A percentile compares a stretch with the other conserved stretches of the same genome.
phyloP scores from a whole-genome alignment of 78 protist genomes.

The Guillardia theta region DNA sequence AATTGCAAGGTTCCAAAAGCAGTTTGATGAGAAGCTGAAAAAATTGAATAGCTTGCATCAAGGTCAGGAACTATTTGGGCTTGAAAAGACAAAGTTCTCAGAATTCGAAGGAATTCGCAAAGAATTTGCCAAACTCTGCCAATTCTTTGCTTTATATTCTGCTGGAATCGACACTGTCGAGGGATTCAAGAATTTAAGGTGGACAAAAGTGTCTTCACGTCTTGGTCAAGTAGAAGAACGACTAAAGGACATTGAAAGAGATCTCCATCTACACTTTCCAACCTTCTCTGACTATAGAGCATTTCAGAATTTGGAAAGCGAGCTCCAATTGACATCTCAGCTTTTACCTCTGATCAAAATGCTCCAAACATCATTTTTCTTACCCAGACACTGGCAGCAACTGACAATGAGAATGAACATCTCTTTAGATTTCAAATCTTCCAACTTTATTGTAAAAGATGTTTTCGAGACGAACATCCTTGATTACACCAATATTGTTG shows the following conservation, averaged over 20 bases:
- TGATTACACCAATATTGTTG: slow-evolving; percentile 14
- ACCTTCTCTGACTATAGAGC: no score
- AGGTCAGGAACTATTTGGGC: background rate
- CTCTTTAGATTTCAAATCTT: background rate
- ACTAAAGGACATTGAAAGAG: no score
- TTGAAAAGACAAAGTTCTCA: background rate
- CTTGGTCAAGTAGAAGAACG: background rate
- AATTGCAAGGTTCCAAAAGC: background rate
- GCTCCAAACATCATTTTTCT: no score
- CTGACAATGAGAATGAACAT: background rate
- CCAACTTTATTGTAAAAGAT: background rate
- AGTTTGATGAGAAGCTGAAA: background rate
- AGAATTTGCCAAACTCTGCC: background rate
- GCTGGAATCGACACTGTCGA: background rate
- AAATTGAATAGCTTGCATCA: background rate
- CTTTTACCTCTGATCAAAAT: no score
- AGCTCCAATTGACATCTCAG: no score
- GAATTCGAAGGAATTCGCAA: background rate
- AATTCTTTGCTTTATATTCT: background rate
- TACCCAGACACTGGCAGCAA: slow-evolving; percentile 62
- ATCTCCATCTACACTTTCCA: no score
- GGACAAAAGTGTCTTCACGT: background rate
- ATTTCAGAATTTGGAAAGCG: no score
- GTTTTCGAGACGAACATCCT: background rate
- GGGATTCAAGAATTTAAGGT: background rate